Evolutionary conservation across 2,329 filamentous ascomycete genomes (phyloP).

Genomic region (Paraconiothyrium sp.): DNA sequence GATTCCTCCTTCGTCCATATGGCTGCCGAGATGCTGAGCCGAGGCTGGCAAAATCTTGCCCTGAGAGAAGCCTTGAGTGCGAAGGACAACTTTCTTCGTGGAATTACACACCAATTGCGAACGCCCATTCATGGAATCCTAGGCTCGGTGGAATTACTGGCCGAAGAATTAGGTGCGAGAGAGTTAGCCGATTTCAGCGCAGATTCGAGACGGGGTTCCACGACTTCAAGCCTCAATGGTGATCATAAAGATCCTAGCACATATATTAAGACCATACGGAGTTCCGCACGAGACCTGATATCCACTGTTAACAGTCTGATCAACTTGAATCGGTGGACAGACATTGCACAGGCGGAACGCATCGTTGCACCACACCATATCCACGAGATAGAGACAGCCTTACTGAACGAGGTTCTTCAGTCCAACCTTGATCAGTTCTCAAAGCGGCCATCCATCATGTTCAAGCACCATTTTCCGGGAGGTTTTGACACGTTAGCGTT

Average conservation of each 20-base stretch:
- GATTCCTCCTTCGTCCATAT: slow-evolving; percentile 58
- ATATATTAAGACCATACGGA: slow-evolving; percentile 50
- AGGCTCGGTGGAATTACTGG: slow-evolving; percentile 53
- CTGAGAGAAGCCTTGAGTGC: slow-evolving; percentile 54
- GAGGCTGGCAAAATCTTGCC: slow-evolving; percentile 51
- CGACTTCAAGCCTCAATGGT: slow-evolving; percentile 22
- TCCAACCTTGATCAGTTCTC: slow-evolving; percentile 41
- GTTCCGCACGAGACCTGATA: slow-evolving; percentile 55
- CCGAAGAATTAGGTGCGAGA: slow-evolving; percentile 50
- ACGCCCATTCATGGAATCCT: slow-evolving; percentile 61
- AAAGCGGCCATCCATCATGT: slow-evolving; percentile 41
- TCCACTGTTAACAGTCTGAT: slow-evolving; percentile 58
- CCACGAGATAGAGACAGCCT: slow-evolving; percentile 43
- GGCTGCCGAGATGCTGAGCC: slow-evolving; percentile 52
- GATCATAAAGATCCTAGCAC: slow-evolving; percentile 32
- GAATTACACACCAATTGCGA: slow-evolving; percentile 59
- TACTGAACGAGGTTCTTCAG: slow-evolving; percentile 42
- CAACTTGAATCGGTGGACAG: slow-evolving; percentile 54
- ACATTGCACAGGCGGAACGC: slow-evolving; percentile 37
- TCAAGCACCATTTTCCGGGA: slow-evolving; percentile 43
- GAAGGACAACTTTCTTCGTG: slow-evolving; percentile 58
- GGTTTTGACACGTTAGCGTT: slow-evolving; percentile 44
- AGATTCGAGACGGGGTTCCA: slow-evolving; percentile 16
- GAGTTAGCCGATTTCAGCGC: slow-evolving; percentile 23
- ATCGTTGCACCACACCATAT: slow-evolving; percentile 39